Evolutionary conservation across 2,329 filamentous ascomycete genomes (phyloP).

Genomic region (Didymella keratinophila): DNA sequence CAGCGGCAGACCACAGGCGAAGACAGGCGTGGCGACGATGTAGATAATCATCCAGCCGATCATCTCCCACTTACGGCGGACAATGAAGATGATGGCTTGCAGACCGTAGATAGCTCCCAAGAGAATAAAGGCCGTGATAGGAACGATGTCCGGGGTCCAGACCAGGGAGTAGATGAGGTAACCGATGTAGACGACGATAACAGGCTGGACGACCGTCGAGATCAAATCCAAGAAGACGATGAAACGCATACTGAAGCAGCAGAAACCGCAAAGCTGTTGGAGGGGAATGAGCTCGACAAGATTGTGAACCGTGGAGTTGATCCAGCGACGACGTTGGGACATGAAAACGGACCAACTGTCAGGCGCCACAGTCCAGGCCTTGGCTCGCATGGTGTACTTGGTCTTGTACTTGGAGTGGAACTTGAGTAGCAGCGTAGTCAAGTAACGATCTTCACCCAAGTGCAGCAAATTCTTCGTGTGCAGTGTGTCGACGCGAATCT

Average conservation of each 20-base stretch:
- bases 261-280: constrained; percentile 96
- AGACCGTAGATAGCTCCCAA: constrained; percentile 96
- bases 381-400: constrained; percentile 90
- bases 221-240: constrained; percentile 94
- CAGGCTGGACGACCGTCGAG: constrained; percentile 89
- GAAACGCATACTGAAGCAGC: constrained; percentile 99
- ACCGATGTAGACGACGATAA: constrained; percentile 85
- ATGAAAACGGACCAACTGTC: constrained; percentile 95
- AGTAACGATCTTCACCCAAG: constrained; percentile 94
- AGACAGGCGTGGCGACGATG: constrained; percentile 87
- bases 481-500: constrained; percentile 94
- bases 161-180: constrained; percentile 84
- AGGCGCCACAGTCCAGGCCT: constrained; percentile 96
- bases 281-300: constrained; percentile 93
- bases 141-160: constrained; percentile 69
- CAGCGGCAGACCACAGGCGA: constrained; percentile 86
- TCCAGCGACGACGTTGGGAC: constrained; percentile 98
- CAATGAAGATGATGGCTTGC: constrained; percentile 95
- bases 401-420: constrained; percentile 95
- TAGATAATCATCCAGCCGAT: constrained; percentile 99
- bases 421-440: constrained; percentile 94
- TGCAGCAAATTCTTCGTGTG: constrained; percentile 99
- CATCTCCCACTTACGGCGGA: constrained; percentile 99
- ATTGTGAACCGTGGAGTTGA: constrained; percentile 99
- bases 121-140: constrained; percentile 86